Conservation (phyloP, 2,329 filamentous ascomycete genomes). For the Lachnellula willkommii region DNA sequence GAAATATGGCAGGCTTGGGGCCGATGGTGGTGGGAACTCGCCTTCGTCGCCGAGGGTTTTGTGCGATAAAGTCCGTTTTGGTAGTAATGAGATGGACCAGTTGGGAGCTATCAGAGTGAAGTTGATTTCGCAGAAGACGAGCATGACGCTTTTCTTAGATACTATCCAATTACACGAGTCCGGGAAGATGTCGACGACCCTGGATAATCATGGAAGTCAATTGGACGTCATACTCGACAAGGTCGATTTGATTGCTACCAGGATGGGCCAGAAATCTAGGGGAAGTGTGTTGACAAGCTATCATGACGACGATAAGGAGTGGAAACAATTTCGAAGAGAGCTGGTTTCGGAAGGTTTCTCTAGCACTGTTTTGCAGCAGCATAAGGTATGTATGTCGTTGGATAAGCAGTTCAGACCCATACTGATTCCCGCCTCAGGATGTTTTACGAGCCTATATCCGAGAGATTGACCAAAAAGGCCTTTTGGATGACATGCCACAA, state of each 20-base stretch:
- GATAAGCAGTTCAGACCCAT: not conserved
- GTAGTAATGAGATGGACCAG: conserved; percentile 30
- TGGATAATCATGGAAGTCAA: conserved; percentile 28
- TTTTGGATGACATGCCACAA: conserved; percentile 43
- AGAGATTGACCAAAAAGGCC: conserved; percentile 50
- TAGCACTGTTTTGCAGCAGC: conserved; percentile 46
- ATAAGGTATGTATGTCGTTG: conserved; percentile 45
- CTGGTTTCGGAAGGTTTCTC: conserved; percentile 55
- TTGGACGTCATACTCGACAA: conserved; percentile 55
- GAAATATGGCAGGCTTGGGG: conserved; percentile 35
- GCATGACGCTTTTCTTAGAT: conserved; percentile 52
- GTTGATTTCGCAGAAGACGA: conserved; percentile 47
- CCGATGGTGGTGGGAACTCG: conserved; percentile 17
- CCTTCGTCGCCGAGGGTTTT: conserved; percentile 13
- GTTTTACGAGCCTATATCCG: conserved; percentile 56
- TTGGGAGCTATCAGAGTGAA: conserved; percentile 33
- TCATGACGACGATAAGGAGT: conserved; percentile 46
- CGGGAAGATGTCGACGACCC: conserved; percentile 33
- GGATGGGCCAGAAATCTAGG: conserved; percentile 41
- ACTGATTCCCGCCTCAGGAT: conserved; percentile 39
- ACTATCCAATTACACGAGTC: conserved; percentile 50
- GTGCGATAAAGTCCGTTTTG: conserved; percentile 27
- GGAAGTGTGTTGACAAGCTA: conserved; percentile 32
- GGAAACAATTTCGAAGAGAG: conserved; percentile 54
- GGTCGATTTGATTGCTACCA: conserved; percentile 51